Base-by-base conservation (phyloP, 148 eudicot genomes). In the Vaccinium darrowii region DNA sequence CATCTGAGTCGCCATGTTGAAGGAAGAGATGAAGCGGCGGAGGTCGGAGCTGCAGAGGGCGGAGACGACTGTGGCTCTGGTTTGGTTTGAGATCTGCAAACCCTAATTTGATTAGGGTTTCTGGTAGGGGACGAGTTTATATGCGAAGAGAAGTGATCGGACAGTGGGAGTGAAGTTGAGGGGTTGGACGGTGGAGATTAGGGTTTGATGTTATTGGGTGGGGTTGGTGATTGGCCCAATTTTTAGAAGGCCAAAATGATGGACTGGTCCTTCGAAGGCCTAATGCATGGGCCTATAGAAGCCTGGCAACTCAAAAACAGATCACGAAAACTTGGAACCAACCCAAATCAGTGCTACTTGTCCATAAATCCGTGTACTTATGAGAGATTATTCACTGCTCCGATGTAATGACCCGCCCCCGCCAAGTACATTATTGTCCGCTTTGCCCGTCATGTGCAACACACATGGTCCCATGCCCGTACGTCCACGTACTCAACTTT, bases 1-100 rank as follows among this genome's bases (percentile, higher is more conserved):
- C 77, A 73, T 73, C 77, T 73, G 77, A 39, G 77, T 73, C 77
- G 77, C 77, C 77, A 73, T 73, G 8, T 15, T 36, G 1, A 10
- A 21, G 16, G 76, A 6, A 19, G 18, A 1, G n/a, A 0, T 16
- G 76, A 72, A 72, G 76, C 63, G 76, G 16, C 21, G 51, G 19
- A 7, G n/a, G 5, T 16, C 1, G 51, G 3, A 39, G 21, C 8
- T 39, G 77, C 51, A 8, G 51, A 73, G 50, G 49, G 18, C 6
- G 15, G 47, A 71, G 9, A 6, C 33, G 76, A 43, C 47, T 73
- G 75, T 69, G 39, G 75, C 75, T 30, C n/a, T 58, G 63, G 60
- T 57, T 25, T 27, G 73, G 36, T 4, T 67, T 11, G 36, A 27
- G 39, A 30, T 69, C 13, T 69, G 36, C 39, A 30, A 30, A 69